Percentiles rank a stretch among this genome's conserved stretches.
These are phyloP conservation scores for Thozetella sp. DNA, from an alignment of 495 filamentous ascomycete species.

Conservation along the genomic window DNA sequence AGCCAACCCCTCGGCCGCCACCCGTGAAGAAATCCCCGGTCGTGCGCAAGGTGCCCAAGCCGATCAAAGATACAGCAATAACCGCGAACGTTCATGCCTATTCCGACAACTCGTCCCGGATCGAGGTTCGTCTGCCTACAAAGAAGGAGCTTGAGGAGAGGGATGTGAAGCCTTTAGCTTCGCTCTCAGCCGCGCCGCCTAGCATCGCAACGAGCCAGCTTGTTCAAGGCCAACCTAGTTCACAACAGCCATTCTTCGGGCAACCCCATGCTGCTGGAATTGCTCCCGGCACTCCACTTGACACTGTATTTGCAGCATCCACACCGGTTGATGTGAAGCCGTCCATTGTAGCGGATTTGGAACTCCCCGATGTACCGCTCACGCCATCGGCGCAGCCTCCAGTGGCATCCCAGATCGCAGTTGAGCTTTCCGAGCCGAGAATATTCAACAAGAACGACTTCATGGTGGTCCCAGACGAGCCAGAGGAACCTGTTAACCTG, in stretches of 20 bases:
- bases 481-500: conserved; percentile 37
- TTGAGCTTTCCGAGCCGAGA: conserved; percentile 33
- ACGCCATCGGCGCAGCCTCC: conserved; percentile 9
- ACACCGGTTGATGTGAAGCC: neutral
- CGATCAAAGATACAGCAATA: conserved; percentile 9
- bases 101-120: conserved; percentile 22
- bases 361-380: neutral
- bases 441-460: conserved; percentile 42
- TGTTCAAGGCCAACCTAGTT: conserved; percentile 3
- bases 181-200: neutral
- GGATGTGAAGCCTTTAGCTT: conserved; percentile 2
- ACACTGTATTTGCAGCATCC: neutral
- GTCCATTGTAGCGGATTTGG: neutral
- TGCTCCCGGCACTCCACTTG: neutral
- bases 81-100: conserved; percentile 22
- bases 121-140: conserved; percentile 32
- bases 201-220: neutral
- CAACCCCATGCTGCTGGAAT: neutral
- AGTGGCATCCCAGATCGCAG: conserved; percentile 22
- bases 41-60: conserved; percentile 16
- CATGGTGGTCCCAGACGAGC: conserved; percentile 35
- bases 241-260: neutral
- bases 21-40: conserved; percentile 13
- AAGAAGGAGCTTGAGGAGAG: conserved; percentile 25
- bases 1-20: conserved; percentile 6